Evolutionary conservation across 352 stramenopile genomes (phyloP), one percentile per base, ranked within the genome.

Genomic region (Phytophthora macrochlamydospora): DNA sequence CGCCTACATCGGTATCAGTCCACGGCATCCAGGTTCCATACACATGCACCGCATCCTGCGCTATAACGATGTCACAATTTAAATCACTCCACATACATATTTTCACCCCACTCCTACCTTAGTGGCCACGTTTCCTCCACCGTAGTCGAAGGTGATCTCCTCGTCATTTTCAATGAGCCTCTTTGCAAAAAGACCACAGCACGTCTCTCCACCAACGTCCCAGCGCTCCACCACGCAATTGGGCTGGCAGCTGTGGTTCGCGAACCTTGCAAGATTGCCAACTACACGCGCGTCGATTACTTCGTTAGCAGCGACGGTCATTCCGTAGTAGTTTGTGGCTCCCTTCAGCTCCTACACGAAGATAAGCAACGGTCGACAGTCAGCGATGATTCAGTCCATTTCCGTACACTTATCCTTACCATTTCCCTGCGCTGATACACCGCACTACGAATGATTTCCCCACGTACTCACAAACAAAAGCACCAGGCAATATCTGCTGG

Each of bases 391-490:
- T 24, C 18, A 24, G 18, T 24, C 18, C 18, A 24, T 24, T 24
- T 24, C 35, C 9, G 2, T 28, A 1, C 32, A 37, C 5, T 37
- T 57, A 48, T 35, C 35, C 50, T 29, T 49, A 58, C 38, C 58
- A 8, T 55, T 28, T 45, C 30, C 24, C 51, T 38, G 3, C 31
- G 50, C 12, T 4, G 43, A 29, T 59, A 59, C 2, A 14, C 37
- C 12, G 35, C 5, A 1, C 14, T 44, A 8, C 30, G 12, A 24
- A 66, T 30, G 9, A 59, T 31, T 43, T 66, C 59, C 59, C 43
- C 0, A 44, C 55, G 32, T 65, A 65, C 31, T 59, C 14, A 18
- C 58, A 59, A 30, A 59, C 51, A 44, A 66, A 66, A 1, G 35
- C 30, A 14, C 48, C 57, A 18, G 7, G 24, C 18, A 33, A 18